Evolutionary conservation across 768 basidiomycete genomes (phyloP), one percentile per base, ranked within the genome.

Genomic region (Collybia sordida): DNA sequence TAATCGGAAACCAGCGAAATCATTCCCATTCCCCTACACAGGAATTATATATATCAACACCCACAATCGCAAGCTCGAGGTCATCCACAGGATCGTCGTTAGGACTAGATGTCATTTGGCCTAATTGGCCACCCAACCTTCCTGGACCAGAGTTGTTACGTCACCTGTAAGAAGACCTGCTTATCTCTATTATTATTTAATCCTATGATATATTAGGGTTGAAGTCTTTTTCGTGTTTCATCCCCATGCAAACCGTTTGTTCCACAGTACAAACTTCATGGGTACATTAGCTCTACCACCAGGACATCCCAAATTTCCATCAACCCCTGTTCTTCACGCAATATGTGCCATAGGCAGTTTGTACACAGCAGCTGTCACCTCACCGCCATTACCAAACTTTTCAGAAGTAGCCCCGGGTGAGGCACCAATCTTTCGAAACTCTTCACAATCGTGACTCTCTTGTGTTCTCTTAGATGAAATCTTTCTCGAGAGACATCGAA

Each of bases 211-310:
- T 11, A 31, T 31, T 12, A 88, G 86, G 39, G 80, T 90, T 45
- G 87, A 91, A 27, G 81, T 82, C 2, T 95, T 93, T 68, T 93
- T 93, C 64, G 72, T 76, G 9, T 86, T 82, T 58, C 85, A 89
- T 42, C 90, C 89, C 11, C 84, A 88, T 55, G 83, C 88, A 3
- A 73, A 76, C 50, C 82, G 85, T 28, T 70, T 93, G 22, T 75
- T 95, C 52, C 88, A 92, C 66, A 72, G 68, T 2, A 65, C 82
- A 0, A 81, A 75, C 22, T 90, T 94, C 57, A 71, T 90, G 64
- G 69, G 79, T 9, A 74, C 82, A 0, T 75, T 93, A 36, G 68
- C 78, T 0, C 69, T 90, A 4, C 80, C 87, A 0, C 85, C 86
- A 0, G 77, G 72, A 19, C 86, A 90, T 55, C 78, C 82, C 3